Evolutionary conservation across 805 yeast species (phyloP), one percentile per base, ranked within the genome.

Genomic region (Wickerhamomyces sydowiorum): DNA sequence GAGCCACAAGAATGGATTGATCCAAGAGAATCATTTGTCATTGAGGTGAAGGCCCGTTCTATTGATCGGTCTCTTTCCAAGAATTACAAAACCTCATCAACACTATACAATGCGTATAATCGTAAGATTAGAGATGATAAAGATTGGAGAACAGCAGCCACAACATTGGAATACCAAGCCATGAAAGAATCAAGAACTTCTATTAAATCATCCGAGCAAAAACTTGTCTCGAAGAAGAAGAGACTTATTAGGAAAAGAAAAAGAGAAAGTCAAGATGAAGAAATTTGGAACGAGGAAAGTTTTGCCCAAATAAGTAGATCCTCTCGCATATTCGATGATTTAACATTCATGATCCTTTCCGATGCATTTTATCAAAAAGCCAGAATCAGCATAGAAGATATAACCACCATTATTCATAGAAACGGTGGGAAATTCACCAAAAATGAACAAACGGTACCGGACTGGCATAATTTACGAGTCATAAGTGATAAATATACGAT

Each of bases 11-110:
- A 71, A 44, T 90, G 96, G 95, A 84, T 91, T 22, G 66, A 79
- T 44, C 97, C 97, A 0, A 65, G 69, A 30, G 77, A 85, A 23
- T 84, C 95, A 1, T 55, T 90, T 3, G 91, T 91, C 0, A 53
- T 91, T 7, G 96, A 89, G 56, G 78, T 90, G 15, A 88, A 85
- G 55, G 95, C 96, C 0, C 67, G 96, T 35, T 79, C 89, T 3
- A 68, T 88, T 6, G 80, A 78, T 45, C 59, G 66, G 12, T 66
- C 75, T 2, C 66, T 65, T 12, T 61, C 73, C 0, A 60, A 55
- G 12, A 67, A 69, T 2, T 89, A 78, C 51, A 80, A 79, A 2
- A 76, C 80, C 0, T 86, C 81, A 0, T 69, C 82, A 7, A 86
- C 96, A 0, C 64, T 91, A 15, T 75, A 86, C 48, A 84, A 86